Evolutionary conservation across 805 yeast species (phyloP), one percentile per base, ranked within the genome.

Genomic region (Yarrowia divulgata): DNA sequence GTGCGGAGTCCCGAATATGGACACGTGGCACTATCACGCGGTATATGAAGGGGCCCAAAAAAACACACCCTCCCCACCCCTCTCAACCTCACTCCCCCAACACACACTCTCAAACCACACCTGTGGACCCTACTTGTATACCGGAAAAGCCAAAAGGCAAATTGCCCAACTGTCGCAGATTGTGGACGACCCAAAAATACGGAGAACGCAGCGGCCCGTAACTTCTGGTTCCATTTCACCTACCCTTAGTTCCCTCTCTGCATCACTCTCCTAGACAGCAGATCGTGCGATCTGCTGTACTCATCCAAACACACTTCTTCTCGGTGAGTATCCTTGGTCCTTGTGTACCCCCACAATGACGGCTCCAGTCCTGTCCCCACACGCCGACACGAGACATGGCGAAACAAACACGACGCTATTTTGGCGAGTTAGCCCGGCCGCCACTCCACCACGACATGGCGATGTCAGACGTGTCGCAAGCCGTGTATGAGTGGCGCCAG

Each of bases 201-300:
- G 60, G 60, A 54, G 60, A 54, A 23, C 12, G 35, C 60, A 54
- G 43, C 29, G 29, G 29, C 29, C 29, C 29, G 29, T 23, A 23
- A 23, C 29, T 6, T 54, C 60, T 19, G 45, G 18, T 35, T 35
- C 45, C 45, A 39, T 8, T 37, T 32, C 58, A 52, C 43, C 37
- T 18, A 19, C 39, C 29, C 45, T 35, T 52, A 52, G 58, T 9
- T n/a, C 58, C 58, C 29, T 37, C 43, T 37, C 43, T 18, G 32
- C 42, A 52, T 34, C 43, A 35, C 34, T 35, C 32, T 35, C 32
- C 60, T 18, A 54, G 23, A 54, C 60, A 54, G 60, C 60, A 54
- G 60, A 39, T 54, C 60, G 43, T 23, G 45, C 39, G 60, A 54
- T 54, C 60, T 54, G 60, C 60, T 54, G 60, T 37, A 54, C 42